A percentile compares a stretch with the other conserved stretches of the same genome.
phyloP scores from a whole-genome alignment of 345 rosid genomes.

The Dipteronia dyeriana region DNA sequence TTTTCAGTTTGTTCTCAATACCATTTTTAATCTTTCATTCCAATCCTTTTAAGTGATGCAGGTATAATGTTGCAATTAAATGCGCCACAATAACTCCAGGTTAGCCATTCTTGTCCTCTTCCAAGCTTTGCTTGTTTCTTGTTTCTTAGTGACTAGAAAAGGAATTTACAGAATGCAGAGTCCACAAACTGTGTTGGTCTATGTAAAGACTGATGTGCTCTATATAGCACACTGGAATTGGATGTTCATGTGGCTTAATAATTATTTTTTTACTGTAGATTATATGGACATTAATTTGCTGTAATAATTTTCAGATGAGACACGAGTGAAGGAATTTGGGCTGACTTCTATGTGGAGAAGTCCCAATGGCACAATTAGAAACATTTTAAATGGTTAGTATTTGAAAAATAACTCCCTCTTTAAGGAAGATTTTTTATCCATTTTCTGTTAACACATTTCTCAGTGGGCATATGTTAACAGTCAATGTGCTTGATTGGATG shows the following conservation, averaged over 20 bases:
- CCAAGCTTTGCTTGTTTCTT: background rate
- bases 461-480: background rate
- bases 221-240: background rate
- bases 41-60: constrained; percentile 31
- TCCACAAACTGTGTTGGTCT: background rate
- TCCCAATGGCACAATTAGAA: constrained; percentile 98
- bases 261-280: background rate
- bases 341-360: constrained; percentile 94
- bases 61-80: constrained; percentile 96
- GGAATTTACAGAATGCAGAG: background rate
- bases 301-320: constrained; percentile 69
- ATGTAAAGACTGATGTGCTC: background rate
- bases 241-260: background rate
- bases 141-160: background rate
- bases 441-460: background rate
- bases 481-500: background rate
- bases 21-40: background rate
- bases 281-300: background rate
- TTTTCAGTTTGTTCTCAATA: background rate
- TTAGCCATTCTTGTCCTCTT: constrained; percentile 34
- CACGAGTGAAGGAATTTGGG: constrained; percentile 92
- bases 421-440: background rate
- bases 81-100: constrained; percentile 99
- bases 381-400: constrained; percentile 85
- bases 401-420: constrained; percentile 1